Evolutionary conservation across 2,329 filamentous ascomycete genomes (phyloP).

Genomic region (Trichoderma endophyticum): DNA sequence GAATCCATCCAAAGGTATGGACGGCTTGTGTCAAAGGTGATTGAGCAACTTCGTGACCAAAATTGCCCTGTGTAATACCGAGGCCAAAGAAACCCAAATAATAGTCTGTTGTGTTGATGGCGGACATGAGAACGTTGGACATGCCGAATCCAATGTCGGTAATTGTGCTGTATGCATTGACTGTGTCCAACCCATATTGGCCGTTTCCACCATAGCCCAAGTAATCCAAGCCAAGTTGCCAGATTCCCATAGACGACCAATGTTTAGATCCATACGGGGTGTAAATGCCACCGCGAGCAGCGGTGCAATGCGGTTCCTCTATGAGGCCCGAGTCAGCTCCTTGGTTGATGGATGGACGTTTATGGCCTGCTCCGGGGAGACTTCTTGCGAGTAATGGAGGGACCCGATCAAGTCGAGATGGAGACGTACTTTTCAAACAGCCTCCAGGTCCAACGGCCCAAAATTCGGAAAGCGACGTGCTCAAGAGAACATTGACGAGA

Average conservation of each 20-base stretch:
- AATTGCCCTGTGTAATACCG: constrained; percentile 53
- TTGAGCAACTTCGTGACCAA: constrained; percentile 47
- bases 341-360: background rate
- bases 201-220: constrained; percentile 60
- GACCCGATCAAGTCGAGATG: background rate
- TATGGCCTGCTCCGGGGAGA: background rate
- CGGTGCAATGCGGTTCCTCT: constrained; percentile 52
- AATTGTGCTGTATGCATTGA: constrained; percentile 41
- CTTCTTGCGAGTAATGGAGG: background rate
- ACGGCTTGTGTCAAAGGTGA: constrained; percentile 56
- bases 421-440: constrained; percentile 47
- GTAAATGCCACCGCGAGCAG: constrained; percentile 58
- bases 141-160: constrained; percentile 39
- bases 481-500: constrained; percentile 47
- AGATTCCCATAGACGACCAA: constrained; percentile 59
- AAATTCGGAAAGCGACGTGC: constrained; percentile 67
- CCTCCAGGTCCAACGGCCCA: constrained; percentile 63
- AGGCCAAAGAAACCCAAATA: constrained; percentile 56
- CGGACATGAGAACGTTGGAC: constrained; percentile 46
- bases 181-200: constrained; percentile 57
- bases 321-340: constrained; percentile 23
- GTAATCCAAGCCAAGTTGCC: constrained; percentile 57
- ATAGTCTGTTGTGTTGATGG: constrained; percentile 54
- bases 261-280: constrained; percentile 50
- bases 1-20: constrained; percentile 57